These are phyloP conservation scores for Eimeria necatrix DNA, from an alignment of 169 alveolate genomes.

Conservation along the genomic window DNA sequence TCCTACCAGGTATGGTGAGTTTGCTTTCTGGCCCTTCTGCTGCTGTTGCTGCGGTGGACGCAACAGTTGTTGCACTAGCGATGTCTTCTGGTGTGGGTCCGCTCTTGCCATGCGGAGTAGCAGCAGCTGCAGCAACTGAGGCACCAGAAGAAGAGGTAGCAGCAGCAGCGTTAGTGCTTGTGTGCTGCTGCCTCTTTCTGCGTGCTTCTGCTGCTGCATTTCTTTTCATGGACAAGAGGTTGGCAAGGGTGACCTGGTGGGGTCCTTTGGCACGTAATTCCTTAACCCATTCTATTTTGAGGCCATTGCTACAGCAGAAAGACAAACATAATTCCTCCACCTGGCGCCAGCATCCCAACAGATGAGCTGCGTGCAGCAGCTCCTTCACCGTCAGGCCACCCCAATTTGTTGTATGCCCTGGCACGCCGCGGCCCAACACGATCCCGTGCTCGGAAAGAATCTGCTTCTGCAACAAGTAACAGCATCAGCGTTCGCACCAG, in stretches of 20 bases:
- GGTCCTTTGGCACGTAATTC: constrained; percentile 49
- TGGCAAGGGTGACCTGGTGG: constrained; percentile 51
- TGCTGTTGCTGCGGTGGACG: background rate
- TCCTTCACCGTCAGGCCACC: constrained; percentile 74
- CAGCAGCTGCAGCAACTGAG: background rate
- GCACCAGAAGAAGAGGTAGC: constrained; percentile 1
- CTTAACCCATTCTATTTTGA: constrained; percentile 61
- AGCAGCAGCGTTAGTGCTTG: background rate
- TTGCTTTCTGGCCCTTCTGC: constrained; percentile 9
- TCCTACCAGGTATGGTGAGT: background rate
- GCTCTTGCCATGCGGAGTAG: background rate
- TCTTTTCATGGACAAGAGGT: constrained; percentile 9
- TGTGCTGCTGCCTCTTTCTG: background rate
- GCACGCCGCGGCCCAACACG: constrained; percentile 72
- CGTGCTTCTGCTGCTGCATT: background rate
- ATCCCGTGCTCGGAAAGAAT: constrained; percentile 73
- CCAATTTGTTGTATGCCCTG: constrained; percentile 78
- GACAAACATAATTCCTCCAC: constrained; percentile 62
- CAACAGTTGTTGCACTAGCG: background rate
- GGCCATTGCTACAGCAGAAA: constrained; percentile 62
- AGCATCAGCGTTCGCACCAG: constrained; percentile 30
- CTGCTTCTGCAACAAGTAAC: constrained; percentile 47
- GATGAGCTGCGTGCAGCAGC: constrained; percentile 68
- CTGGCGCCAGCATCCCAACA: constrained; percentile 67
- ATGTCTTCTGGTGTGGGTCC: background rate